phyloP scores from a whole-genome alignment of 495 filamentous ascomycete genomes.

The Daldinia caldariorum region DNA sequence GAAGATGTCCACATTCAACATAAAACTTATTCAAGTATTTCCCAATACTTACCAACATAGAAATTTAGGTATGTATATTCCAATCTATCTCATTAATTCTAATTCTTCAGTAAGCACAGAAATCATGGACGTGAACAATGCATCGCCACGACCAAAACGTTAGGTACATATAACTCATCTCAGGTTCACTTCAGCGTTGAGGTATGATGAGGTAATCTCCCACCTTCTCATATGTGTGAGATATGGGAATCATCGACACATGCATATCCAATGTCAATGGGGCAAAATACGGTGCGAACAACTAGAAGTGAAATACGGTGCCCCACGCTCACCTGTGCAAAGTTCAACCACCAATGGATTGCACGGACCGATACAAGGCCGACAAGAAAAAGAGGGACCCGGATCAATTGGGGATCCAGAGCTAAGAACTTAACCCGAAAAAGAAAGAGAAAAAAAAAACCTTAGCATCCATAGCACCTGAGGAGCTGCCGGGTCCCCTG shows the following conservation, averaged over 20 bases:
- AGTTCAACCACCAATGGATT: conserved; percentile 11
- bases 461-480: conserved; percentile 6
- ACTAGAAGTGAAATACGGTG: conserved; percentile 14
- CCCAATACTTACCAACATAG: background rate
- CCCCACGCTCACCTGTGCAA: conserved; percentile 28
- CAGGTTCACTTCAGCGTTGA: background rate
- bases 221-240: background rate
- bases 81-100: background rate
- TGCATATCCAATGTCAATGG: conserved; percentile 15
- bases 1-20: conserved; percentile 6
- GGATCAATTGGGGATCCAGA: conserved; percentile 41
- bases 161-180: background rate
- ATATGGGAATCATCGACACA: conserved; percentile 10
- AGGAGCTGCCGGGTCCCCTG: conserved; percentile 26
- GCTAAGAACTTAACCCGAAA: conserved; percentile 36
- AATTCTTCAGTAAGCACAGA: background rate
- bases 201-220: conserved; percentile 6
- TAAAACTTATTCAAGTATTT: conserved; percentile 1
- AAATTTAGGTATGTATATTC: conserved; percentile 2
- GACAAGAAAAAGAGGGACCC: conserved; percentile 14
- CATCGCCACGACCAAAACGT: conserved; percentile 1
- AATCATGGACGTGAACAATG: background rate
- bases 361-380: conserved; percentile 35
- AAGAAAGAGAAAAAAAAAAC: conserved; percentile 20
- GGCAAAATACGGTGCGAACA: conserved; percentile 41